Evolutionary conservation across 139 green algal genomes (phyloP), one percentile per base, ranked within the genome.

Genomic region (Chlorella sp.): DNA sequence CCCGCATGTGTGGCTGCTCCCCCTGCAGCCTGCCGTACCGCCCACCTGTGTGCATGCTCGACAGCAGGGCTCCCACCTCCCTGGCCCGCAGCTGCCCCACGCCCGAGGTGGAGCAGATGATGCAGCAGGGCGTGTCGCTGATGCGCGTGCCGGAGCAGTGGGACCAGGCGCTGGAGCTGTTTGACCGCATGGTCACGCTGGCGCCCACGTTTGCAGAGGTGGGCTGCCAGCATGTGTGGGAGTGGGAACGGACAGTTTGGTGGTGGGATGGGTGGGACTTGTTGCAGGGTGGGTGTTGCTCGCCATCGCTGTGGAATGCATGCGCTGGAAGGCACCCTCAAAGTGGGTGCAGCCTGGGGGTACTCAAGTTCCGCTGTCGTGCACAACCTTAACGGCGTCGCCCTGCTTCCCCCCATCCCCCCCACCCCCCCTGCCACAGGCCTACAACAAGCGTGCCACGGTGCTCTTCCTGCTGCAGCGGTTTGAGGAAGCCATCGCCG

Each of bases 321-420:
- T n/a, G n/a, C n/a, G n/a, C n/a, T n/a, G n/a, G n/a, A n/a, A n/a
- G n/a, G n/a, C n/a, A n/a, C n/a, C n/a, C n/a, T n/a, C n/a, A n/a
- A n/a, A n/a, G n/a, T n/a, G n/a, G n/a, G n/a, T n/a, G n/a, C n/a
- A n/a, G n/a, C n/a, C n/a, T n/a, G n/a, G n/a, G n/a, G n/a, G n/a
- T n/a, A n/a, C n/a, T n/a, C n/a, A n/a, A n/a, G n/a, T n/a, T n/a
- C n/a, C n/a, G n/a, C n/a, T n/a, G n/a, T n/a, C 92, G 92, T 60
- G 2, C 92, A 93, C 87, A 96, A 96, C 89, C n/a, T n/a, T n/a
- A 96, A 96, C 88, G 89, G 90, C 22, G 93, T 90, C n/a, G 96
- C 92, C 0, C 67, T 65, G 56, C 56, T 65, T 24, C 32, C 64
- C 64, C 26, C 5, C 24, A 9, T 24, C 2, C 60, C 26, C 60